Evolutionary conservation across 169 alveolate genomes (phyloP).

Genomic region (Plasmodium adleri): DNA sequence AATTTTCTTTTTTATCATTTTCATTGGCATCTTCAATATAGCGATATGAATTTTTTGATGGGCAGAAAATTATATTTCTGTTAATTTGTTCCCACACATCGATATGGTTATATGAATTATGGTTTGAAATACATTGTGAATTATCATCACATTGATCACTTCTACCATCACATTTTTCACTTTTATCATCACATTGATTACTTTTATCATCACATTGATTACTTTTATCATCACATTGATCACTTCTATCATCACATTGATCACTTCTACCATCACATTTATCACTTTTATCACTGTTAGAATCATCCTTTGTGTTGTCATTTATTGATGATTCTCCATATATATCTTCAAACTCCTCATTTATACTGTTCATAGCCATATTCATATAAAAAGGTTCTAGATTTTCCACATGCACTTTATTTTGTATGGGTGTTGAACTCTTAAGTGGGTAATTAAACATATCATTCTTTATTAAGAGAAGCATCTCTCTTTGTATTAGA

Average conservation of each 20-base stretch:
- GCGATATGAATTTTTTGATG: constrained; percentile 63
- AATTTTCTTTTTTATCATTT: constrained; percentile 40
- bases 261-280: neutral
- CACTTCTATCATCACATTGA: neutral
- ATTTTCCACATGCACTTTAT: constrained; percentile 24
- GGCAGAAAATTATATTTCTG: constrained; percentile 63
- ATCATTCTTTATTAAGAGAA: constrained; percentile 45
- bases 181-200: neutral
- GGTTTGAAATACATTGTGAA: neutral
- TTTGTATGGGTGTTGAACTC: constrained; percentile 61
- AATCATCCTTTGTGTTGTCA: neutral
- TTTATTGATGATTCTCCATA: neutral
- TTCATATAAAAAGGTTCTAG: constrained; percentile 5
- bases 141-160: neutral
- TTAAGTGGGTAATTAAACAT: constrained; percentile 72
- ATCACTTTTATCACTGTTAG: neutral
- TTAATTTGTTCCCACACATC: constrained; percentile 19
- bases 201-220: neutral
- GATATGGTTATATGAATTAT: neutral
- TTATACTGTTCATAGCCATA: constrained; percentile 19
- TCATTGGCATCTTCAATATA: constrained; percentile 52
- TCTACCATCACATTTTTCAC: neutral
- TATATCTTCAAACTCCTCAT: constrained; percentile 63
- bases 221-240: neutral
- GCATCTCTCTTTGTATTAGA: constrained; percentile 39